Conservation (phyloP, 2,329 filamentous ascomycete genomes). For the Camptophora hylomeconis region DNA sequence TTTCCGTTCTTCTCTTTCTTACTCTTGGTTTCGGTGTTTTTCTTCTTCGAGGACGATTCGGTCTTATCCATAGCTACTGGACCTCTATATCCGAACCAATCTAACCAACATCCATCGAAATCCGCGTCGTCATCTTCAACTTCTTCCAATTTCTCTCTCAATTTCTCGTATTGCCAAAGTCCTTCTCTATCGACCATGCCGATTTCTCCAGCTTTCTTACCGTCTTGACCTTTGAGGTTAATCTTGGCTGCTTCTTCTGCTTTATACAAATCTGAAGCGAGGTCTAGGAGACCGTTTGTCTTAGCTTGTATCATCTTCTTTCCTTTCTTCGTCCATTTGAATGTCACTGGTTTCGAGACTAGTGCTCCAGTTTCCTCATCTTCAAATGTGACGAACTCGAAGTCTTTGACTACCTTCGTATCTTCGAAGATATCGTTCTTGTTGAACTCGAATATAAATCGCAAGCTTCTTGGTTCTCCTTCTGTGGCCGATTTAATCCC, state of each 20-base stretch:
- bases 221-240: neutral
- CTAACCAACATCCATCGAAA: constrained; percentile 59
- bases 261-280: constrained; percentile 56
- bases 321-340: constrained; percentile 71
- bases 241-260: constrained; percentile 36
- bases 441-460: constrained; percentile 62
- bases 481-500: constrained; percentile 49
- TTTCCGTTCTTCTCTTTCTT: constrained; percentile 40
- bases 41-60: no score
- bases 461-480: constrained; percentile 70
- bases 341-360: constrained; percentile 77
- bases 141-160: constrained; percentile 22
- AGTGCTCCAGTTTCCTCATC: constrained; percentile 51
- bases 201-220: constrained; percentile 10
- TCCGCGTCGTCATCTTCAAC: constrained; percentile 22
- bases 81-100: constrained; percentile 72
- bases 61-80: no score
- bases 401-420: constrained; percentile 72
- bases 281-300: constrained; percentile 44
- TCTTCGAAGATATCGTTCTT: constrained; percentile 76
- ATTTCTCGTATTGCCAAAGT: constrained; percentile 18
- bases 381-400: constrained; percentile 50
- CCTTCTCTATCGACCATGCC: constrained; percentile 15
- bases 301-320: constrained; percentile 68
- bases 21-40: constrained; percentile 45